Base-by-base conservation (phyloP, 495 filamentous ascomycete genomes). In the Xeromyces bisporus region DNA sequence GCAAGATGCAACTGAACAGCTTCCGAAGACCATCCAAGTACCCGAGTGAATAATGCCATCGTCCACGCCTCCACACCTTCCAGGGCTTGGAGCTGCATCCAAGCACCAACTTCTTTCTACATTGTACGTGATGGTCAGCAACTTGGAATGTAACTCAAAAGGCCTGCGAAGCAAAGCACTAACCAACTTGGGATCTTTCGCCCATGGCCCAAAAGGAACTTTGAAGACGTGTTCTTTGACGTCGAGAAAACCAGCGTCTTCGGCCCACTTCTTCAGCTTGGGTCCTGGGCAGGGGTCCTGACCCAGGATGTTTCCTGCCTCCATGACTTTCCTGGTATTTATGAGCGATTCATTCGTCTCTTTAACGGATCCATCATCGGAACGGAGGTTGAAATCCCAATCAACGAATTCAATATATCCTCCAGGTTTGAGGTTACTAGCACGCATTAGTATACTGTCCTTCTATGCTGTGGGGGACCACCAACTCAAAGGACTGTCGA, bases 381-480 rank as follows among this genome's bases (percentile, higher is more conserved):
- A 42, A 8, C 39, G 48, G 1, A 46, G 43, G 0, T 39, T 40
- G 13, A 53, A 40, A 11, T 47, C 45, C 14, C 42, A 49, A 23
- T 65, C 61, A 27, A 48, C 40, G 7, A 58, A 42, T 39, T 65
- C 60, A 20, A 58, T 35, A 35, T 46, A 62, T 3, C 58, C 60
- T 5, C 53, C 56, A 0, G 58, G 56, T 11, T 49, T 47, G 1
- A 62, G 40, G 28, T 58, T 48, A 40, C 25, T 23, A 37, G 11
- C 20, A 15, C 4, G n/a, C n/a, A 20, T 17, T n/a, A n/a, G n/a
- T n/a, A n/a, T n/a, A n/a, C n/a, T n/a, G n/a, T n/a, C n/a, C n/a
- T n/a, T n/a, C n/a, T n/a, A n/a, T n/a, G n/a, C n/a, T n/a, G n/a
- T n/a, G n/a, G n/a, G n/a, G n/a, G n/a, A n/a, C n/a, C n/a, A n/a